Base-by-base conservation (phyloP, 176 grass and related monocot genomes). In the Dactylis glomerata region DNA sequence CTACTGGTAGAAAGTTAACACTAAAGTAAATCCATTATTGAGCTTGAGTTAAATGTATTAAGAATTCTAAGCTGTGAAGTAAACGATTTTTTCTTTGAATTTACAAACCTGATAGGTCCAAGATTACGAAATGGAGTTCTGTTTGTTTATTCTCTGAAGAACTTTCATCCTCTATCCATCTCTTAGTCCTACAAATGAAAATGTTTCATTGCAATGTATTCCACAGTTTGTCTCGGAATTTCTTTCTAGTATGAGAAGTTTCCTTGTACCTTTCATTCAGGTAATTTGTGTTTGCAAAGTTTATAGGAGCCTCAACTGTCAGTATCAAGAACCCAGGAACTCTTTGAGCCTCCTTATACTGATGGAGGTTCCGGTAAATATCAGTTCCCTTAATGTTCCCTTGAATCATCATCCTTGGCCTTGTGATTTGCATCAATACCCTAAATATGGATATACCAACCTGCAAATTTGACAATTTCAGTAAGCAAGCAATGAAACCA, bases 221-320 rank as follows among this genome's bases (percentile, higher is more conserved):
- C 19, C 14, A 1, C 40, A 27, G 7, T 73, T 24, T 37, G 37
- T 70, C 61, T 34, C 42, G 20, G 24, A 31, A 74, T 36, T 76
- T 50, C 2, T 20, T 40, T 65, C 1, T 6, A 67, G 3, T 67
- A 31, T 0, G 32, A 23, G 19, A 26, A 79, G 5, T 83, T 88
- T 22, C 0, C 22, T 58, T 37, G 82, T 83, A 95, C 96, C 96
- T 98, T 88, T 98, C 96, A 69, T 88, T 95, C 26, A 98, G 80
- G 37, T 98, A 98, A 68, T 90, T 98, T n/a, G 85, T 92, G 62
- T 98, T 98, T 74, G 91, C 76, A 61, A 98, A 98, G 76, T 98
- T 98, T 76, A 98, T 98, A 24, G 96, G 93, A 72, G 96, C 93
- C 83, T 95, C 96, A 52, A 93, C 75, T 46, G 96, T 81, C 26